Conservation (phyloP, 768 basidiomycete species). For the Xerocomellus chrysenteron region DNA sequence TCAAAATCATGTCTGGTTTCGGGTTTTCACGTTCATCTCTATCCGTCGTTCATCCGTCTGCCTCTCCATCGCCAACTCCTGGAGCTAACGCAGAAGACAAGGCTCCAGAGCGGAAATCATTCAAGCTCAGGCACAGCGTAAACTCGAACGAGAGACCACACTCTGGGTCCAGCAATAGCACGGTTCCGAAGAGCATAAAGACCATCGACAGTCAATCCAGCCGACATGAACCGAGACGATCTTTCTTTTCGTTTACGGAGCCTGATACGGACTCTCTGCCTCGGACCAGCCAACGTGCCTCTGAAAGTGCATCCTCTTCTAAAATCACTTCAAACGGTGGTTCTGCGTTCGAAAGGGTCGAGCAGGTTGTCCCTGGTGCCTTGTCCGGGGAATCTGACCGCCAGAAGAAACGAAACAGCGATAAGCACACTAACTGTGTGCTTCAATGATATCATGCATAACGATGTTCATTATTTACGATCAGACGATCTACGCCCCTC, state of each 20-base stretch:
- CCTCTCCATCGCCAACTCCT: slow-evolving; percentile 31
- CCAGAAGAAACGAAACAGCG: slow-evolving; percentile 30
- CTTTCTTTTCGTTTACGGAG: slow-evolving; percentile 34
- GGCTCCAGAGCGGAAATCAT: slow-evolving; percentile 30
- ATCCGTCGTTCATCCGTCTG: slow-evolving; percentile 37
- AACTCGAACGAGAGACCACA: slow-evolving; percentile 46
- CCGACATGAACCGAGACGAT: slow-evolving; percentile 37
- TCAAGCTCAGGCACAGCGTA: slow-evolving; percentile 39
- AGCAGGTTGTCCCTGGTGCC: slow-evolving; percentile 10
- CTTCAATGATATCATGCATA: slow-evolving; percentile 22
- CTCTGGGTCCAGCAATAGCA: slow-evolving; percentile 61
- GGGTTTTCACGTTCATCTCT: slow-evolving; percentile 64
- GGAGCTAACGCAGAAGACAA: slow-evolving; percentile 23
- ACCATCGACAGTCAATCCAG: slow-evolving; percentile 50
- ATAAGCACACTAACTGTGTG: slow-evolving; percentile 26
- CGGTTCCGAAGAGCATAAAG: slow-evolving; percentile 56
- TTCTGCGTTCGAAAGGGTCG: slow-evolving; percentile 6
- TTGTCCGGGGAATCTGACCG: slow-evolving; percentile 15
- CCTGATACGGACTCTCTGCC: slow-evolving; percentile 25
- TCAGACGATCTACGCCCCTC: neutral
- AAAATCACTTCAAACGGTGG: slow-evolving; percentile 11
- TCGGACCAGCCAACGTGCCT: slow-evolving; percentile 9
- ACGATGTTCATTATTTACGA: neutral
- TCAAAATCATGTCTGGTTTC: slow-evolving; percentile 64
- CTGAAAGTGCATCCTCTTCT: slow-evolving; percentile 23